Evolutionary conservation across 1,284 basidiomycete genomes (phyloP), one percentile per base, ranked within the genome.

Genomic region (Cutaneotrichosporon cavernicola): DNA sequence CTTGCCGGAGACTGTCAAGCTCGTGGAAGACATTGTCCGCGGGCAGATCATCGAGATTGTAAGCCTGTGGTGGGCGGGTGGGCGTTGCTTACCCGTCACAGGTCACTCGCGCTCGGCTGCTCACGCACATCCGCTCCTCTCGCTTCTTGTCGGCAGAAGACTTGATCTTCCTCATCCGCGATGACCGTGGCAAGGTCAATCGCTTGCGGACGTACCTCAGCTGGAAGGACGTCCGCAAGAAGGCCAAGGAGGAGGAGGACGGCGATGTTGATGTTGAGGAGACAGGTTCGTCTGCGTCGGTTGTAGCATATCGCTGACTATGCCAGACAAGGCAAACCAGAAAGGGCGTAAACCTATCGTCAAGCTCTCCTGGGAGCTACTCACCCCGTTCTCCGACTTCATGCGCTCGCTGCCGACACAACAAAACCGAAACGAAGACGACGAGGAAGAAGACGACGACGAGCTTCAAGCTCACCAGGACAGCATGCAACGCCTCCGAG

Each of bases 191-290:
- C 22, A 97, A 97, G 80, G 92, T 98, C 65, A 97, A 97, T 78
- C 85, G 96, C 30, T 83, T 98, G 21, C 82, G 92, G 31, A 97
- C 92, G 11, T 98, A 97, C 75, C 85, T 99, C n/a, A 91, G 90
- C 0, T 99, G 96, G 95, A 97, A 97, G 76, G 96, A 97, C 70
- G 95, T 98, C 8, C 86, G 96, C 18, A 97, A 97, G 75, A 91
- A 93, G 70, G 93, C 93, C 8, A 97, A 97, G 74, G 92, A 97
- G 70, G 88, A 80, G n/a, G 77, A 81, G 52, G 77, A 75, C 47
- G 76, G 85, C 11, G 90, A 87, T 18, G 89, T 90, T 1, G 91
- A 92, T 72, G 88, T 90, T 5, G 75, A 75, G 47, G 75, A 75
- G 31, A 64, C 70, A 1, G 75, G 72, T 73, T 36, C 65, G 70